A percentile compares a stretch with the other conserved stretches of the same genome.
Conservation (phyloP, 2,329 filamentous ascomycete genomes). For the Aureobasidium mangrovei region DNA sequence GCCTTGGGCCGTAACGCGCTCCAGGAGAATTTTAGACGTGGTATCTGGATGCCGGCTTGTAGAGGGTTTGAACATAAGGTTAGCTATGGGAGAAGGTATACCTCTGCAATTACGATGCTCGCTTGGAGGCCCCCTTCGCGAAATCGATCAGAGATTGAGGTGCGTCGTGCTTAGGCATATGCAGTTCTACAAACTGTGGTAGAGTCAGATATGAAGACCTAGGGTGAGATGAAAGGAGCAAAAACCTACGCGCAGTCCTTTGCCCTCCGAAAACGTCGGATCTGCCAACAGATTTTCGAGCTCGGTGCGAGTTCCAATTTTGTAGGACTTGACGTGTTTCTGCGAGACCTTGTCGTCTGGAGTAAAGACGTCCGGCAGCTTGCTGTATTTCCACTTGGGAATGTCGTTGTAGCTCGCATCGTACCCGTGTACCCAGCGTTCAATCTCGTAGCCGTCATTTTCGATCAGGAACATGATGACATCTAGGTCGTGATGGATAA, state of each 20-base stretch:
- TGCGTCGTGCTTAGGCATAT: no score
- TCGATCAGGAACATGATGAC: constrained; percentile 80
- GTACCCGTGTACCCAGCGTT: constrained; percentile 70
- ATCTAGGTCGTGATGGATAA: constrained; percentile 65
- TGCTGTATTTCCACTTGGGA: constrained; percentile 16
- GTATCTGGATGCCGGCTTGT: no score
- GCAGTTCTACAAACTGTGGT: no score
- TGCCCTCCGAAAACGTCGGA: constrained; percentile 18
- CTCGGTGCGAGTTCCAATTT: constrained; percentile 18
- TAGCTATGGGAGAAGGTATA: no score
- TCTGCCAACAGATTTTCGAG: constrained; percentile 16
- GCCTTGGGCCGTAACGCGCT: no score
- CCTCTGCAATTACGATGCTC: no score
- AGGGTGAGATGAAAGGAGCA: background rate
- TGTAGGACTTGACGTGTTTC: constrained; percentile 12
- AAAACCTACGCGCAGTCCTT: constrained; percentile 2
- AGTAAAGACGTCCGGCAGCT: constrained; percentile 15
- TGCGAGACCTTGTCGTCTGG: constrained; percentile 3
- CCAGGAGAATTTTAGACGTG: no score
- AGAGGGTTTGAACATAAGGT: no score
- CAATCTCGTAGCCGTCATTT: constrained; percentile 84
- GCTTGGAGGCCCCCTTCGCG: no score
- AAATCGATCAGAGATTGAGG: no score
- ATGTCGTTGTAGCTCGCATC: constrained; percentile 45
- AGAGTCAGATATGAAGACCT: no score